phyloP scores from a whole-genome alignment of 2,329 filamentous ascomycete genomes.

The Akanthomyces lecanii region DNA sequence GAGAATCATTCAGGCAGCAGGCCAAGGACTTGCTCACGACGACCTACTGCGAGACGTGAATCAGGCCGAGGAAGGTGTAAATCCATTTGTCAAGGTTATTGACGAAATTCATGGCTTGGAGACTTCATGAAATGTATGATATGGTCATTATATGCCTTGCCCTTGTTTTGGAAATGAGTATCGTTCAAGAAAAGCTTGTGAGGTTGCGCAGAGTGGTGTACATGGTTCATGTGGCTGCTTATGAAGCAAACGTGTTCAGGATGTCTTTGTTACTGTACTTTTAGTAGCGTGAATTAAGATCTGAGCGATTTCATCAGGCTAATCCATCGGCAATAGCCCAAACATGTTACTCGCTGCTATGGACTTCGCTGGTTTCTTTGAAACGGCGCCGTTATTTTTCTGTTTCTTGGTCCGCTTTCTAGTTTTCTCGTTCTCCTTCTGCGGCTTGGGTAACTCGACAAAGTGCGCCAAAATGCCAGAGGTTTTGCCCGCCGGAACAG shows the following conservation, averaged over 20 bases:
- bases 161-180: background rate
- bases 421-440: background rate
- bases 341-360: conserved; percentile 7
- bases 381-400: background rate
- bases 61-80: conserved; percentile 22
- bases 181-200: background rate
- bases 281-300: background rate
- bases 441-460: conserved; percentile 18
- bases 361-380: background rate
- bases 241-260: background rate
- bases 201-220: background rate
- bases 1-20: conserved; percentile 59
- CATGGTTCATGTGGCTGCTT: background rate
- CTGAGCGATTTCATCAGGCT: background rate
- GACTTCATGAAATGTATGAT: background rate
- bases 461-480: conserved; percentile 10
- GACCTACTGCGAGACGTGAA: conserved; percentile 51
- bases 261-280: background rate
- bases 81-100: conserved; percentile 27
- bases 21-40: conserved; percentile 40
- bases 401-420: background rate
- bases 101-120: conserved; percentile 32
- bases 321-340: conserved; percentile 6
- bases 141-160: background rate
- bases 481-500: background rate